These are phyloP conservation scores for Colletotrichum cordylinicola DNA, from an alignment of 2,329 filamentous ascomycete genomes.

Conservation along the genomic window DNA sequence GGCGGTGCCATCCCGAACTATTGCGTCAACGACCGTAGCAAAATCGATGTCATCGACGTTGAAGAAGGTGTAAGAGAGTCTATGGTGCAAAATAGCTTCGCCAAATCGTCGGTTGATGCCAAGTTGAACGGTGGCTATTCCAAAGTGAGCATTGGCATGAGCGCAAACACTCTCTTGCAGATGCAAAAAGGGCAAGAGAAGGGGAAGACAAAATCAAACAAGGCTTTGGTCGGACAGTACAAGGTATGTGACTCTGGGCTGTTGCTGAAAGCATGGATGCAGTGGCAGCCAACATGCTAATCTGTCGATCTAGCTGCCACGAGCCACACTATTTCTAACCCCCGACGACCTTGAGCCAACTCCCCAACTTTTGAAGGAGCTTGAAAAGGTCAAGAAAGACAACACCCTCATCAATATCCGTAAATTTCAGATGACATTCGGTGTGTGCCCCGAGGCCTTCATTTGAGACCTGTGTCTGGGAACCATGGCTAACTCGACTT, in stretches of 20 bases:
- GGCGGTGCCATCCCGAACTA: background rate
- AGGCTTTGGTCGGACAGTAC: background rate
- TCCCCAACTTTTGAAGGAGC: background rate
- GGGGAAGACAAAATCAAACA: background rate
- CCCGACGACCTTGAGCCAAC: background rate
- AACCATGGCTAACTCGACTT: background rate
- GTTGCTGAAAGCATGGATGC: background rate
- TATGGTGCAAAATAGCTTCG: background rate
- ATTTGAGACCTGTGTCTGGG: background rate
- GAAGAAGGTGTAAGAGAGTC: background rate
- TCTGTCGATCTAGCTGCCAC: background rate
- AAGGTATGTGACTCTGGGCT: background rate
- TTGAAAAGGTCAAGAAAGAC: background rate
- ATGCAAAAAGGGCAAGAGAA: background rate
- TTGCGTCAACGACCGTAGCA: background rate
- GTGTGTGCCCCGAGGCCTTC: background rate
- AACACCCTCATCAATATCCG: background rate
- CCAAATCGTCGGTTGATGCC: background rate
- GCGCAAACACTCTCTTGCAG: background rate
- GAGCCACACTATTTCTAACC: background rate
- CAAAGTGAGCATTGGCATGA: background rate
- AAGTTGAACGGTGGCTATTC: background rate
- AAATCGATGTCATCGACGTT: background rate
- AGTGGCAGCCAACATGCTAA: background rate
- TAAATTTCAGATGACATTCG: background rate